Conservation (phyloP, 169 alveolate species). For the Plasmodium ovale region DNA sequence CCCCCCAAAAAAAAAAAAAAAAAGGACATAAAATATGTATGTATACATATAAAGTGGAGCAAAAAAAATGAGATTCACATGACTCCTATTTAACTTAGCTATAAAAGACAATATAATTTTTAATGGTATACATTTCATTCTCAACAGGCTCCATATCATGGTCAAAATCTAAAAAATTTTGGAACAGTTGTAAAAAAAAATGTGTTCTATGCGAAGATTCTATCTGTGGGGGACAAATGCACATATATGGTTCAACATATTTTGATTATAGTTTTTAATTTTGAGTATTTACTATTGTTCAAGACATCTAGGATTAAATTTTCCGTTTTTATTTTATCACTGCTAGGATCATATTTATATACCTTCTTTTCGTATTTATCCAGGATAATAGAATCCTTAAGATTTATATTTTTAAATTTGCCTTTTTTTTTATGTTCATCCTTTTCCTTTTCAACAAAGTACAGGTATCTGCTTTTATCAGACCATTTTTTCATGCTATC, state of each 20-base stretch:
- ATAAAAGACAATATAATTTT: neutral
- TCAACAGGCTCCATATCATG: constrained; percentile 20
- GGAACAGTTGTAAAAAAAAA: neutral
- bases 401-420: constrained; percentile 33
- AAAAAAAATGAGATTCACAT: too few species aligned
- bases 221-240: neutral
- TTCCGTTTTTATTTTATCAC: constrained; percentile 48
- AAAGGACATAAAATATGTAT: neutral
- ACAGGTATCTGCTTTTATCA: constrained; percentile 39
- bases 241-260: neutral
- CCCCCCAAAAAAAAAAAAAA: neutral
- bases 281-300: constrained; percentile 60
- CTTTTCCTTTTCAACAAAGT: constrained; percentile 50
- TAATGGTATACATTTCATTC: neutral
- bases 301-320: constrained; percentile 55
- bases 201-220: neutral
- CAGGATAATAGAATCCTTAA: constrained; percentile 26
- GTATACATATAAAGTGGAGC: neutral
- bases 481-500: constrained; percentile 58
- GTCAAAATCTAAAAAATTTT: constrained; percentile 23
- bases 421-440: constrained; percentile 13
- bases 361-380: constrained; percentile 43
- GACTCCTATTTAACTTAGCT: too few species aligned
- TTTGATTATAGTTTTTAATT: too few species aligned
- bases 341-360: constrained; percentile 40